Conservation (phyloP, 768 basidiomycete genomes). For the Lentinula sp. region DNA sequence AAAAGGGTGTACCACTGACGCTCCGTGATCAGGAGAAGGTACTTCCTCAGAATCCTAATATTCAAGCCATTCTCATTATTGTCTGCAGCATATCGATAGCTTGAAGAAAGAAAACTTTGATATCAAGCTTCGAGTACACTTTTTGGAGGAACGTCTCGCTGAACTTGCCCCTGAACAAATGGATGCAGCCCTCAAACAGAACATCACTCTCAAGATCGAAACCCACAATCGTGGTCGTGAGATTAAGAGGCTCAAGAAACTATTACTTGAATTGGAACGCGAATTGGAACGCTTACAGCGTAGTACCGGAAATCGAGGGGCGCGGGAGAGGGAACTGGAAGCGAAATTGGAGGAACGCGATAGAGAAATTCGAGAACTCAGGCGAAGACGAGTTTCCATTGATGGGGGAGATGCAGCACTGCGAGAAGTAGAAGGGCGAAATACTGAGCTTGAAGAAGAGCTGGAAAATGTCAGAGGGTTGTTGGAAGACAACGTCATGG, state of each 20-base stretch:
- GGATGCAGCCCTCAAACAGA: conserved; percentile 87
- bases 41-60: not conserved
- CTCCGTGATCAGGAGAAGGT: conserved; percentile 97
- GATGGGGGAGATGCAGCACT: conserved; percentile 46
- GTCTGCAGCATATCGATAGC: conserved; percentile 79
- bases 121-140: conserved; percentile 93
- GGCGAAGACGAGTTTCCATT: conserved; percentile 37
- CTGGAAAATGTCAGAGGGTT: conserved; percentile 64
- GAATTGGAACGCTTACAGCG: conserved; percentile 70
- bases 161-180: conserved; percentile 90
- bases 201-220: conserved; percentile 89
- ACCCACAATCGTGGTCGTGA: conserved; percentile 86
- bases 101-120: conserved; percentile 97
- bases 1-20: conserved; percentile 56
- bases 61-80: not conserved
- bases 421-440: conserved; percentile 51
- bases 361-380: conserved; percentile 59
- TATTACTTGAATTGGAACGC: conserved; percentile 76
- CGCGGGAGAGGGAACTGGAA: conserved; percentile 71
- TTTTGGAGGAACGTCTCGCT: conserved; percentile 88
- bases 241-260: conserved; percentile 88
- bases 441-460: conserved; percentile 67
- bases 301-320: conserved; percentile 28
- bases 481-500: conserved; percentile 78
- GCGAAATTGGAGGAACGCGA: conserved; percentile 69